phyloP scores from a whole-genome alignment of 345 rosid genomes.

The Viola odorata region DNA sequence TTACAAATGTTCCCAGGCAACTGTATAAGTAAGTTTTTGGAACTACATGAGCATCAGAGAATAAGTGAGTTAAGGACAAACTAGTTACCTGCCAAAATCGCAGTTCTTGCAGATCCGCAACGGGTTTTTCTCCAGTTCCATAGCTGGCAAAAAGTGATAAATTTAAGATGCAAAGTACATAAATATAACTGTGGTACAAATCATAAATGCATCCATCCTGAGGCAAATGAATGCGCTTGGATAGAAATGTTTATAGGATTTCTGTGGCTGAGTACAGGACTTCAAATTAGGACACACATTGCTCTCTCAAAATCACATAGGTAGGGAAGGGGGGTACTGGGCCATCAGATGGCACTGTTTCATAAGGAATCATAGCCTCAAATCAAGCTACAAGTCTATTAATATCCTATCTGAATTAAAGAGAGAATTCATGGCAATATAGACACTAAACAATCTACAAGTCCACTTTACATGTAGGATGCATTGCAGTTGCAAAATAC shows the following conservation, averaged over 20 bases:
- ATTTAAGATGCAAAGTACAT: constrained; percentile 5
- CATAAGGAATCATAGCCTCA: too few species aligned
- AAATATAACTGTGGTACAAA: neutral
- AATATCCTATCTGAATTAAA: too few species aligned
- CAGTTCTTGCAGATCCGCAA: constrained; percentile 50
- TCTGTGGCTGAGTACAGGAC: too few species aligned
- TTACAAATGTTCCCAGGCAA: neutral
- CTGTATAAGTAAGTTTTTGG: neutral
- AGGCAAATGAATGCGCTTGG: neutral
- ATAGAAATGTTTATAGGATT: too few species aligned
- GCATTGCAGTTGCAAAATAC: neutral
- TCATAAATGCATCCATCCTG: neutral
- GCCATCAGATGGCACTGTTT: too few species aligned
- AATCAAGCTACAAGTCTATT: too few species aligned
- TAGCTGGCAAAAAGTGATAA: constrained; percentile 51
- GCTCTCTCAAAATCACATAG: too few species aligned
- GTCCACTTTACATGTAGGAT: too few species aligned
- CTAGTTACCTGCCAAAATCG: constrained; percentile 53
- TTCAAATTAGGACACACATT: too few species aligned
- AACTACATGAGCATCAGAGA: neutral
- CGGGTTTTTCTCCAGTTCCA: constrained; percentile 74
- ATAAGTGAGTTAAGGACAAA: constrained; percentile 9
- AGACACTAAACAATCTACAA: too few species aligned
- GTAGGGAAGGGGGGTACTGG: too few species aligned
- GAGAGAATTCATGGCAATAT: too few species aligned